phyloP scores from a whole-genome alignment of 768 basidiomycete species.

The Pulveroboletus sp. region DNA sequence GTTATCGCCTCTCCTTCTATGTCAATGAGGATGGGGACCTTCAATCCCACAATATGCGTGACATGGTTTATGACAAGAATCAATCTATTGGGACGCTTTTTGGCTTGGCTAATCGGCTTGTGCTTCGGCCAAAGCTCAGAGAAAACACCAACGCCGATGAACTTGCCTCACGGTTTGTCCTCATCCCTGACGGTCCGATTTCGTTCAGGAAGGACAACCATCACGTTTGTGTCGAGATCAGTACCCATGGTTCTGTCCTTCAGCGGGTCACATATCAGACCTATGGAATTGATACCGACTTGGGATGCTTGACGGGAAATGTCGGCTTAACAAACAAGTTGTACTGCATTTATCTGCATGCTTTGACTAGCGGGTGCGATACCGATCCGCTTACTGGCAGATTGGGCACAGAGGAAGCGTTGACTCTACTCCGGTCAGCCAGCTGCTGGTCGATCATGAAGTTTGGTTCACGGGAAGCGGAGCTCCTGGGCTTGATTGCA shows the following conservation, averaged over 20 bases:
- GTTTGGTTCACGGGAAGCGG: conserved; percentile 26
- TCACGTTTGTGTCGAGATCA: conserved; percentile 17
- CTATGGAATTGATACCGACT: conserved; percentile 28
- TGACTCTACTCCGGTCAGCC: conserved; percentile 36
- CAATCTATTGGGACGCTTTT: conserved; percentile 44
- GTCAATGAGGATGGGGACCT: conserved; percentile 30
- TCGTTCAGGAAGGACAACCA: conserved; percentile 7
- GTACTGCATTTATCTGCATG: conserved; percentile 42
- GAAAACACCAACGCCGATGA: background rate
- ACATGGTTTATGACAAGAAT: conserved; percentile 37
- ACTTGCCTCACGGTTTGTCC: conserved; percentile 22
- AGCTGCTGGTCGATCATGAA: conserved; percentile 37
- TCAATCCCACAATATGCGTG: conserved; percentile 38
- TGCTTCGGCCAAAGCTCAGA: conserved; percentile 31
- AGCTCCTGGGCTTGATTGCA: conserved; percentile 32
- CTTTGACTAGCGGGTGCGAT: conserved; percentile 39
- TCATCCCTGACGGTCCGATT: conserved; percentile 37
- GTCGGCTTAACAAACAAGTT: conserved; percentile 28
- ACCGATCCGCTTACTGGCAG: conserved; percentile 41
- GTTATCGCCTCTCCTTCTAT: conserved; percentile 39
- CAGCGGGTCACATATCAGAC: conserved; percentile 20
- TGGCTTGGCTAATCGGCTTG: conserved; percentile 38
- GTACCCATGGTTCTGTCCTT: background rate
- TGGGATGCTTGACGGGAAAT: conserved; percentile 29
- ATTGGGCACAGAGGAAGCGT: conserved; percentile 42